phyloP scores from a whole-genome alignment of 345 rosid genomes.

The Aquilaria yunnanensis region DNA sequence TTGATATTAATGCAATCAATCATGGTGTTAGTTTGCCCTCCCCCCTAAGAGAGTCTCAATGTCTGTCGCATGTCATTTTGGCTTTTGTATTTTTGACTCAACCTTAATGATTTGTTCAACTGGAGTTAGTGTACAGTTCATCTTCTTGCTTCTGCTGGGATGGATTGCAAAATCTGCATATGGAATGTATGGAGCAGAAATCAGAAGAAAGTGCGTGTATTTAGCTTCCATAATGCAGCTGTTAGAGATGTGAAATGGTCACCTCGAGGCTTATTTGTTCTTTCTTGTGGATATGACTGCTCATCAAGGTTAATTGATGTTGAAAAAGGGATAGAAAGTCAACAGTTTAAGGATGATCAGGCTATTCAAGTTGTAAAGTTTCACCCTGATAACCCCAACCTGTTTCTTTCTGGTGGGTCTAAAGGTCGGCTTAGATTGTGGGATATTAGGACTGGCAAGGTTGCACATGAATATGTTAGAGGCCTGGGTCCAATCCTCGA shows the following conservation, averaged over 20 bases:
- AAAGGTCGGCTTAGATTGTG: constrained; percentile 72
- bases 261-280: constrained; percentile 39
- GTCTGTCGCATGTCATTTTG: background rate
- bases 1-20: background rate
- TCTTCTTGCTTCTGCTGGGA: constrained; percentile 89
- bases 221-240: constrained; percentile 54
- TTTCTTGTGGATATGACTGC: constrained; percentile 81
- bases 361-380: constrained; percentile 56
- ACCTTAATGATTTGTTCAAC: constrained; percentile 41
- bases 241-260: constrained; percentile 84
- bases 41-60: too few species aligned
- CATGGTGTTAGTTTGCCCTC: too few species aligned
- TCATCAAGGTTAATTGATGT: constrained; percentile 64
- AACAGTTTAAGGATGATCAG: constrained; percentile 63
- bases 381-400: constrained; percentile 54
- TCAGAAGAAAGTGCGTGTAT: constrained; percentile 49
- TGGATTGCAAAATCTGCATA: constrained; percentile 56
- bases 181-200: constrained; percentile 82
- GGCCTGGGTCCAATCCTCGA: constrained; percentile 75
- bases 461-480: constrained; percentile 46
- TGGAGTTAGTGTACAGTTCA: constrained; percentile 63
- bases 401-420: constrained; percentile 81
- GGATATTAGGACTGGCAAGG: constrained; percentile 64
- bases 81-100: constrained; percentile 7
- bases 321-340: constrained; percentile 63